Conservation (phyloP, 768 basidiomycete genomes). For the Leccinum subtestaceum region DNA sequence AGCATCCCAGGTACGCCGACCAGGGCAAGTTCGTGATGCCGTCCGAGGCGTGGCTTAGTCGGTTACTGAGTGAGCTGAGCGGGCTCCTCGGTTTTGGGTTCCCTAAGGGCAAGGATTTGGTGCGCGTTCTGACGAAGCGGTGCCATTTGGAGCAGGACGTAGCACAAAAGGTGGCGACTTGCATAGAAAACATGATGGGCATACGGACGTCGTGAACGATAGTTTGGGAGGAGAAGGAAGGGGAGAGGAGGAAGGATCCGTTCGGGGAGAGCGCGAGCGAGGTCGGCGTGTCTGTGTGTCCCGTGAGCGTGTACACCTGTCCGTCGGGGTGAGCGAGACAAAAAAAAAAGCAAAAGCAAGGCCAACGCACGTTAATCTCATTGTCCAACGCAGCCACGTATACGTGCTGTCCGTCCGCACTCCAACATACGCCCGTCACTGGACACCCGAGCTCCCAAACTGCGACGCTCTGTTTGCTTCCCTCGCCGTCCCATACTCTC, state of each 20-base stretch:
- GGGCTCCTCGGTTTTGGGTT: constrained; percentile 14
- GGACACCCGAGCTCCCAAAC: constrained; percentile 86
- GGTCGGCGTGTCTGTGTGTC: constrained; percentile 82
- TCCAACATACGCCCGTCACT: constrained; percentile 90
- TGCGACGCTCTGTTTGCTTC: constrained; percentile 67
- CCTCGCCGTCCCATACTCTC: constrained; percentile 88
- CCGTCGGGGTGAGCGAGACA: too few relatives aligned
- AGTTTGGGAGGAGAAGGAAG: constrained; percentile 85
- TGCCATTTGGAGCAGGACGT: constrained; percentile 24
- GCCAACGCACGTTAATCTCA: constrained; percentile 79
- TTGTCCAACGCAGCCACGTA: constrained; percentile 96
- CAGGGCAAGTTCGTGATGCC: constrained; percentile 26
- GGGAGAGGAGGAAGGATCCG: constrained; percentile 83
- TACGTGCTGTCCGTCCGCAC: constrained; percentile 82
- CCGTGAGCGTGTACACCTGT: constrained; percentile 77
- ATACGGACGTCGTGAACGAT: constrained; percentile 84
- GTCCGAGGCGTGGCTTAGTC: constrained; percentile 21
- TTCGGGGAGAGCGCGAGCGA: constrained; percentile 91
- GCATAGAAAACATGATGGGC: constrained; percentile 16
- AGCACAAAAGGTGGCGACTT: constrained; percentile 24
- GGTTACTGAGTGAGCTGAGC: constrained; percentile 20
- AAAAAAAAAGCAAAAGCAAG: background rate
- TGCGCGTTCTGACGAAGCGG: constrained; percentile 23
- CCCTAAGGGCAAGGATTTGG: constrained; percentile 21
- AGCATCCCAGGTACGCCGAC: constrained; percentile 22